Evolutionary conservation across 768 basidiomycete species (phyloP).

Genomic region (Podaxis sp.): DNA sequence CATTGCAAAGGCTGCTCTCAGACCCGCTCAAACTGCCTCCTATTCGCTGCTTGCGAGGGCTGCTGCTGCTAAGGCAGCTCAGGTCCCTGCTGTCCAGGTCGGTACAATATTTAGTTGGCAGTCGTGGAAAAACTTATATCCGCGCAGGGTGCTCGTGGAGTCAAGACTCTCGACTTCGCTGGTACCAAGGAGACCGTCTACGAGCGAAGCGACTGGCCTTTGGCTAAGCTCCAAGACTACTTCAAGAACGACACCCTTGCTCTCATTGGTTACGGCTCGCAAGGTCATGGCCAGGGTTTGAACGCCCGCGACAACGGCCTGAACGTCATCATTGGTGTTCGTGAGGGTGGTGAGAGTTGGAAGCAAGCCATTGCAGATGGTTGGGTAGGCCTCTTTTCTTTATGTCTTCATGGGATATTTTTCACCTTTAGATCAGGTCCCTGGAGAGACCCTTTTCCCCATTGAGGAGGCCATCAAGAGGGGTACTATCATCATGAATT

Average conservation of each 20-base stretch:
- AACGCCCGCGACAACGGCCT: conserved; percentile 99
- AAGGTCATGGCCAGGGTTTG: conserved; percentile 97
- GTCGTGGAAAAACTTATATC: conserved; percentile 9
- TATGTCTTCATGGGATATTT: not conserved
- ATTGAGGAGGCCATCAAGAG: conserved; percentile 96
- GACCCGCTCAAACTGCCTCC: conserved; percentile 52
- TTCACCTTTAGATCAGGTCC: conserved; percentile 52
- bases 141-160: conserved; percentile 62
- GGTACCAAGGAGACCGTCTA: conserved; percentile 92
- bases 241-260: conserved; percentile 99
- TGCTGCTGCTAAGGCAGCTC: conserved; percentile 39
- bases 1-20: conserved; percentile 37
- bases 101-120: conserved; percentile 14
- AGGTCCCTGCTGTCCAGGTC: conserved; percentile 33
- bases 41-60: conserved; percentile 68
- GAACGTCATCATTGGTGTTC: conserved; percentile 98
- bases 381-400: conserved; percentile 59
- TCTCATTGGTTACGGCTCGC: conserved; percentile 98
- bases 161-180: conserved; percentile 97
- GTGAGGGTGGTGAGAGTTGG: conserved; percentile 97
- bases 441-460: conserved; percentile 96
- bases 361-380: conserved; percentile 93
- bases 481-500: conserved; percentile 99
- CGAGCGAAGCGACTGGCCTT: conserved; percentile 96
- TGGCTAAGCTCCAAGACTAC: conserved; percentile 97